Evolutionary conservation across 2,329 filamentous ascomycete species (phyloP), one percentile per base, ranked within the genome.

Genomic region (Zasmidium citrigriseum): DNA sequence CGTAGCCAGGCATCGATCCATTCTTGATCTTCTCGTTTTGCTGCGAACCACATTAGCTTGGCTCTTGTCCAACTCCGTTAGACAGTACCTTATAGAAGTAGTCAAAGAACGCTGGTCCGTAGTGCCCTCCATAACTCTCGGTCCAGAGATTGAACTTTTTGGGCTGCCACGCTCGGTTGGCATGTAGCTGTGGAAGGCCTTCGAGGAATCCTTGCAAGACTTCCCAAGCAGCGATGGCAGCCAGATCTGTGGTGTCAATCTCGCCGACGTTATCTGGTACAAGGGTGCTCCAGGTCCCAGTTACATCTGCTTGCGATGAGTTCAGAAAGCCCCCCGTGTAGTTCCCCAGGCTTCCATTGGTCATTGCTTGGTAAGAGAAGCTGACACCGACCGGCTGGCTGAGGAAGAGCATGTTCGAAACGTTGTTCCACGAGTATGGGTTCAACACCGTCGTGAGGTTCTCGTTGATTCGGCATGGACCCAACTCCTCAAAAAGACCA

Each of bases 341-440:
- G 27, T 60, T 61, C 2, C 52, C 54, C 29, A 48, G 56, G 9
- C 55, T 27, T 27, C 60, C 58, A 38, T 70, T 64, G 18, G 55
- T 64, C 58, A 64, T 61, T 4, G 64, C 71, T 23, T 68, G 76
- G 68, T 85, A 84, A 1, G 80, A 83, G 69, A 84, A 83, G 1
- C 83, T 84, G 24, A 81, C 79, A 29, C 82, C 82, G n/a, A 83
- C 74, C 5, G 85, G 84, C 70, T 87, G 84, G 52, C 82, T 83
- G 51, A 87, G 75, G 72, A 85, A 87, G 16, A 87, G 73, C 72
- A 87, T 76, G 67, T 86, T 86, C 34, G 80, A 82, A 20, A 79
- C 78, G 60, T 83, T 79, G 64, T 78, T 85, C 82, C 82, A 87
- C 9, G 80, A 79, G 71, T 84, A 81, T 7, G 82, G 82, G 66